Evolutionary conservation across 139 green algal genomes (phyloP).

Genomic region (Astrephomene gubernaculifera): DNA sequence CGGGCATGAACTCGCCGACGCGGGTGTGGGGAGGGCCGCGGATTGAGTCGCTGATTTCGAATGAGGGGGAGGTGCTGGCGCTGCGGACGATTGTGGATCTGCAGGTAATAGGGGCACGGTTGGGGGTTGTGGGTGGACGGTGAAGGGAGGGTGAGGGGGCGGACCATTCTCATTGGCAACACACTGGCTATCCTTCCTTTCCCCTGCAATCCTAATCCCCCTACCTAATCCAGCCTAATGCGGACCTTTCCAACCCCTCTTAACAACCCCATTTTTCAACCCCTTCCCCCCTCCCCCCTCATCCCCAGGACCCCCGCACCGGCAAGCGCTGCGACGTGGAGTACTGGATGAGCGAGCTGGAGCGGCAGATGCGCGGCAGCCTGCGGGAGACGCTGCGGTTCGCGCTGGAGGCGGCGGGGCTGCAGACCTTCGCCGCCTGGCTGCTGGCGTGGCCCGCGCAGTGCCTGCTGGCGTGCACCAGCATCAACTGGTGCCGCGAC

Average conservation of each 20-base stretch:
- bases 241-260: not conserved
- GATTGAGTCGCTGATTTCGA: conserved; percentile 51
- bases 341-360: conserved; percentile 54
- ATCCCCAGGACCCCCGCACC: conserved; percentile 26
- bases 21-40: conserved; percentile 34
- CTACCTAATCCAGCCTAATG: too few species aligned
- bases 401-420: conserved; percentile 27
- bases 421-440: conserved; percentile 43
- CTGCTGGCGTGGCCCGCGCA: conserved; percentile 50
- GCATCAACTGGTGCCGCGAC: conserved; percentile 51
- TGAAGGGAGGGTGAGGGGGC: too few species aligned
- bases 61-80: conserved; percentile 51
- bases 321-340: conserved; percentile 45
- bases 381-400: conserved; percentile 48
- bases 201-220: too few species aligned
- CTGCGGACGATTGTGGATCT: conserved; percentile 48
- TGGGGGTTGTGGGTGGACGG: too few species aligned
- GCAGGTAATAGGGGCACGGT: too few species aligned
- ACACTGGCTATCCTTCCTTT: not conserved
- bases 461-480: conserved; percentile 38
- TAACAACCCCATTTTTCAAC: not conserved
- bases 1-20: not conserved
- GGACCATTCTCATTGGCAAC: not conserved
- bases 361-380: conserved; percentile 51
- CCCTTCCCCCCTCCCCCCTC: not conserved